These are phyloP conservation scores for Sordariomycetes sp. DNA, from an alignment of 2,329 filamentous ascomycete species.

Conservation along the genomic window DNA sequence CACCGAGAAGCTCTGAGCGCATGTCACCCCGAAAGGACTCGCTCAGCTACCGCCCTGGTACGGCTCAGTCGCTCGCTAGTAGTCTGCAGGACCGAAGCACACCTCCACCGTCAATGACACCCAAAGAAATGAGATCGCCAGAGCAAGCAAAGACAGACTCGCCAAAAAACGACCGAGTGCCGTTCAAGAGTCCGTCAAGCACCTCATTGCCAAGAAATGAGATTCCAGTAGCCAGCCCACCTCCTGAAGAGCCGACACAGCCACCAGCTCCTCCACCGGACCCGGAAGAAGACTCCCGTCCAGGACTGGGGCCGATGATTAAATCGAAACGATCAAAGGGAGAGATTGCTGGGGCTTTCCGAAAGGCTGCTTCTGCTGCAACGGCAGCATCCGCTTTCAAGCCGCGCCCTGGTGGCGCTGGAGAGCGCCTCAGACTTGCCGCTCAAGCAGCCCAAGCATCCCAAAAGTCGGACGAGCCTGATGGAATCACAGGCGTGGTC, in stretches of 20 bases:
- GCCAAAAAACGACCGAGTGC: slow-evolving; percentile 4
- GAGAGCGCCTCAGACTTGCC: slow-evolving; percentile 62
- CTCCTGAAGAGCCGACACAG: slow-evolving; percentile 18
- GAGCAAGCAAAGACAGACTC: slow-evolving; percentile 5
- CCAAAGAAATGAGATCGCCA: no score
- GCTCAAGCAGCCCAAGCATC: slow-evolving; percentile 26
- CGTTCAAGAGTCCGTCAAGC: slow-evolving; percentile 12
- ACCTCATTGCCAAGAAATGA: slow-evolving; percentile 14
- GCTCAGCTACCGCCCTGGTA: slow-evolving; percentile 13
- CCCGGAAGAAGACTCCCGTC: slow-evolving; percentile 34
- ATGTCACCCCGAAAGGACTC: slow-evolving; percentile 36
- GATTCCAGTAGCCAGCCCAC: slow-evolving; percentile 11
- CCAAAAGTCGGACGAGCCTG: slow-evolving; percentile 60
- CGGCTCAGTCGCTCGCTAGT: slow-evolving; percentile 15
- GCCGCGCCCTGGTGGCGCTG: slow-evolving; percentile 78
- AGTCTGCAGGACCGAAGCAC: slow-evolving; percentile 12
- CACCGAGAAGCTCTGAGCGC: slow-evolving; percentile 42
- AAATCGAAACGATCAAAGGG: slow-evolving; percentile 64
- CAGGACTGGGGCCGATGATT: slow-evolving; percentile 84
- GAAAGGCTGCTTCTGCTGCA: slow-evolving; percentile 65
- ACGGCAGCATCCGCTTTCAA: slow-evolving; percentile 62
- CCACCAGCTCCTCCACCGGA: slow-evolving; percentile 12
- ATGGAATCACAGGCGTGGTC: slow-evolving; percentile 84
- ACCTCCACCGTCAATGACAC: background rate
- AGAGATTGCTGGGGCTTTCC: slow-evolving; percentile 68